Conservation (phyloP, 2,329 filamentous ascomycete species). For the Myriosclerotinia curreyana region DNA sequence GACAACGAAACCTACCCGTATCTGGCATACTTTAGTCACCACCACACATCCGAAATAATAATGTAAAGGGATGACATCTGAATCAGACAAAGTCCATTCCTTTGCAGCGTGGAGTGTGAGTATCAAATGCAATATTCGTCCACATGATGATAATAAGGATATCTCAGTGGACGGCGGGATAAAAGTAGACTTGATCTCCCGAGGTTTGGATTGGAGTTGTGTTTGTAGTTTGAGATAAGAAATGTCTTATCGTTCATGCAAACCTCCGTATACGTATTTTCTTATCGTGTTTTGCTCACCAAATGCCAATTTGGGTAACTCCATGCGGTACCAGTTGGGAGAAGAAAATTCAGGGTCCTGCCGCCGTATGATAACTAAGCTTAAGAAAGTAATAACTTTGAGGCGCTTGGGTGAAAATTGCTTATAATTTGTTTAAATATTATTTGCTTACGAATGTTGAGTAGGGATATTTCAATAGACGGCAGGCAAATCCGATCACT, state of each 20-base stretch:
- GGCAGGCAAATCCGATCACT: no score
- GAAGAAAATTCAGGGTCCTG: constrained; percentile 5
- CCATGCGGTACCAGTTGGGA: constrained; percentile 9
- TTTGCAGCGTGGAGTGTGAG: not conserved
- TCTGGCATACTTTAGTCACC: not conserved
- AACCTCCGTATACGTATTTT: not conserved
- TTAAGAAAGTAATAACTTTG: not conserved
- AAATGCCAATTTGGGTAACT: constrained; percentile 4
- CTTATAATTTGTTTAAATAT: no score
- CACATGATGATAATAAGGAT: constrained; percentile 10
- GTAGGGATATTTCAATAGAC: no score
- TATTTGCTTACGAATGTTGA: no score
- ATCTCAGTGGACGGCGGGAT: constrained; percentile 3
- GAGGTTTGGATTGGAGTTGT: not conserved
- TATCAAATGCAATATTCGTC: not conserved
- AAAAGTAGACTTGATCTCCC: not conserved
- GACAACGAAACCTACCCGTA: constrained; percentile 6
- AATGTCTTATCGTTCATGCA: constrained; percentile 14
- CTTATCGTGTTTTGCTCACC: constrained; percentile 4
- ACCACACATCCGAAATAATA: not conserved
- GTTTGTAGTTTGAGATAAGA: not conserved
- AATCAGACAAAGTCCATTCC: not conserved
- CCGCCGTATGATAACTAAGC: not conserved
- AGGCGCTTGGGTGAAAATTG: not conserved
- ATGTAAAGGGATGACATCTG: not conserved